Percentiles rank a stretch among this genome's conserved stretches.
Conservation (phyloP, 2,329 filamentous ascomycete genomes). For the Sclerotinia spermophila region DNA sequence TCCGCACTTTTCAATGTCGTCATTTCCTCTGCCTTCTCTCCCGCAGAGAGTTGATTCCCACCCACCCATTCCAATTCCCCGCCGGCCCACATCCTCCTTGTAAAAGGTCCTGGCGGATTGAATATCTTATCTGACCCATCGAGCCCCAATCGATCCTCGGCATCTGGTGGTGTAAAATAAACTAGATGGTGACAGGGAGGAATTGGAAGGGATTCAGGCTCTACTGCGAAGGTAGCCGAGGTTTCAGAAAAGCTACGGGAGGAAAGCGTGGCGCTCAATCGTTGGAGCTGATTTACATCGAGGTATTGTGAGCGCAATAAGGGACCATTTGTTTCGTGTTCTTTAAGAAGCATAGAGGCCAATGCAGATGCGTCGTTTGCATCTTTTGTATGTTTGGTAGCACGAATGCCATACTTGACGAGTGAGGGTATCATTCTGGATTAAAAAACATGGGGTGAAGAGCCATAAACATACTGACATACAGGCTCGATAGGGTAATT, state of each 20-base stretch:
- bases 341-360: slow-evolving; percentile 42
- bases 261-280: slow-evolving; percentile 51
- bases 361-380: slow-evolving; percentile 21
- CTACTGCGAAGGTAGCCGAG: slow-evolving; percentile 17
- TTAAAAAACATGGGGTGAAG: neutral
- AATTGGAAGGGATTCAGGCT: slow-evolving; percentile 19
- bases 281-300: slow-evolving; percentile 61
- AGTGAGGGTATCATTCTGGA: neutral
- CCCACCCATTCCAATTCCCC: slow-evolving; percentile 52
- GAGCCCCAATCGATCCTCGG: slow-evolving; percentile 51
- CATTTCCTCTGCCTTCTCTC: slow-evolving; percentile 53
- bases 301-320: slow-evolving; percentile 49
- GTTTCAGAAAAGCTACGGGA: slow-evolving; percentile 43
- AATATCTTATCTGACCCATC: slow-evolving; percentile 61
- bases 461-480: neutral
- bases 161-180: slow-evolving; percentile 58
- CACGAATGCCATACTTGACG: neutral
- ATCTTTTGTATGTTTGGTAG: slow-evolving; percentile 32
- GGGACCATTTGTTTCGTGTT: slow-evolving; percentile 38
- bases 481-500: neutral
- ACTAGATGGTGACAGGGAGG: slow-evolving; percentile 54
- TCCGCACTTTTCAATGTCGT: slow-evolving; percentile 53
- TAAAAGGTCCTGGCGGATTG: slow-evolving; percentile 58
- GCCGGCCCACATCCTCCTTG: slow-evolving; percentile 65
- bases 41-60: slow-evolving; percentile 47